Percentiles rank a stretch among this genome's conserved stretches.
These are phyloP conservation scores for Eucalyptus pauciflora DNA, from an alignment of 345 rosid species.

Conservation along the genomic window DNA sequence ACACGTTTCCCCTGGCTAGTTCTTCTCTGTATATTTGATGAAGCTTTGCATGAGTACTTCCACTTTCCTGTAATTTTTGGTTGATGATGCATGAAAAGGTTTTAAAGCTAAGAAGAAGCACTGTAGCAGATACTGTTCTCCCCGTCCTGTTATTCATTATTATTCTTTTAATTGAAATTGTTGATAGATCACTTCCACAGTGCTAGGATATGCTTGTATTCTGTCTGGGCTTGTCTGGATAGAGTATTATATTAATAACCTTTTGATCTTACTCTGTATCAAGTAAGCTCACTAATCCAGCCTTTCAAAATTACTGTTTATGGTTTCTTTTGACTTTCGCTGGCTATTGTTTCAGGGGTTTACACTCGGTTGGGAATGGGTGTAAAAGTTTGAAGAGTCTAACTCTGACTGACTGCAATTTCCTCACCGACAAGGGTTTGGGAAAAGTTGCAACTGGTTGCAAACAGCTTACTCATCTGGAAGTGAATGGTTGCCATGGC, in stretches of 20 bases:
- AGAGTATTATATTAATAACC: neutral
- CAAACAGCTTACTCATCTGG: constrained; percentile 67
- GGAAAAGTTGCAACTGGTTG: constrained; percentile 77
- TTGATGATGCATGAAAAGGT: neutral
- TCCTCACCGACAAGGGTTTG: constrained; percentile 67
- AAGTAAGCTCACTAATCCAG: neutral
- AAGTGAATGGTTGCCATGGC: constrained; percentile 88
- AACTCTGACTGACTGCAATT: constrained; percentile 70
- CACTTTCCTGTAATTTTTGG: neutral
- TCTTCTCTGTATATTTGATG: neutral
- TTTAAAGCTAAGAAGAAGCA: neutral
- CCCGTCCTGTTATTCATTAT: neutral
- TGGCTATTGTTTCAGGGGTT: constrained; percentile 54
- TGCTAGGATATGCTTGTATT: neutral
- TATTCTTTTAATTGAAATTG: neutral
- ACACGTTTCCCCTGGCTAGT: neutral
- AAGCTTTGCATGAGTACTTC: neutral
- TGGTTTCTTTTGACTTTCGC: neutral
- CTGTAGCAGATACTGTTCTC: neutral
- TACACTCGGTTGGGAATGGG: constrained; percentile 60
- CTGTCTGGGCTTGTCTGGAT: neutral
- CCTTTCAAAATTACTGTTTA: neutral
- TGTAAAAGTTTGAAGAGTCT: constrained; percentile 71
- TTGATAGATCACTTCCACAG: neutral
- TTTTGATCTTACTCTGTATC: neutral